Evolutionary conservation across 2,329 filamentous ascomycete genomes (phyloP).

Genomic region (Beauveria sp.): DNA sequence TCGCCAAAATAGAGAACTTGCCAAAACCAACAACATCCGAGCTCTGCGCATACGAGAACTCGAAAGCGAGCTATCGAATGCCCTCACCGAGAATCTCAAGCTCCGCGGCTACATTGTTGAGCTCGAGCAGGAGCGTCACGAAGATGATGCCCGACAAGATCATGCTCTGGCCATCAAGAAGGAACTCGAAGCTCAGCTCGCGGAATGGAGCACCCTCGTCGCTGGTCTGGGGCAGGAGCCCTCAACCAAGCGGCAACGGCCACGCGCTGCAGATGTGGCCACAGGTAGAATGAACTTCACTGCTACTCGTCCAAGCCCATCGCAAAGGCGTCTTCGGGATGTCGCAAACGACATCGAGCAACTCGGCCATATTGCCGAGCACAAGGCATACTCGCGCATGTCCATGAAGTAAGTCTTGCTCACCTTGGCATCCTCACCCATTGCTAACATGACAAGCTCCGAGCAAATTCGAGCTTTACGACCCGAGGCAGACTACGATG

Average conservation of each 20-base stretch:
- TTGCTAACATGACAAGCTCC: constrained; percentile 37
- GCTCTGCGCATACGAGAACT: constrained; percentile 69
- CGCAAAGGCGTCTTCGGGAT: constrained; percentile 49
- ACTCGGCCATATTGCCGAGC: constrained; percentile 55
- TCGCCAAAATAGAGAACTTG: constrained; percentile 78
- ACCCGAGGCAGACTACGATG: constrained; percentile 40
- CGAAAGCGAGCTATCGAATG: constrained; percentile 65
- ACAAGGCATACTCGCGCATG: constrained; percentile 57
- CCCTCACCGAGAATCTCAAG: constrained; percentile 72
- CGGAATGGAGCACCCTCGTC: constrained; percentile 61
- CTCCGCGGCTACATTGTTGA: constrained; percentile 63
- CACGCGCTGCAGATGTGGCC: constrained; percentile 32
- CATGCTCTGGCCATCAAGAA: constrained; percentile 63
- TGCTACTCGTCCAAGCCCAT: constrained; percentile 36
- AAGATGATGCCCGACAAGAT: constrained; percentile 51
- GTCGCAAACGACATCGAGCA: constrained; percentile 47
- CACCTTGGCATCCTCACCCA: background rate
- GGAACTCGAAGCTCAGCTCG: constrained; percentile 64
- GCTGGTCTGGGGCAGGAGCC: constrained; percentile 57
- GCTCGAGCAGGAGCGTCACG: constrained; percentile 59
- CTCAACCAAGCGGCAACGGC: constrained; percentile 40
- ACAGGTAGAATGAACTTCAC: constrained; percentile 35
- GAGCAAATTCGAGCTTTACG: constrained; percentile 57
- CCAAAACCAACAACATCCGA: constrained; percentile 69
- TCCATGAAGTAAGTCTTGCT: constrained; percentile 54